Evolutionary conservation across 2,329 filamentous ascomycete genomes (phyloP).

Genomic region (Periconia sp.): DNA sequence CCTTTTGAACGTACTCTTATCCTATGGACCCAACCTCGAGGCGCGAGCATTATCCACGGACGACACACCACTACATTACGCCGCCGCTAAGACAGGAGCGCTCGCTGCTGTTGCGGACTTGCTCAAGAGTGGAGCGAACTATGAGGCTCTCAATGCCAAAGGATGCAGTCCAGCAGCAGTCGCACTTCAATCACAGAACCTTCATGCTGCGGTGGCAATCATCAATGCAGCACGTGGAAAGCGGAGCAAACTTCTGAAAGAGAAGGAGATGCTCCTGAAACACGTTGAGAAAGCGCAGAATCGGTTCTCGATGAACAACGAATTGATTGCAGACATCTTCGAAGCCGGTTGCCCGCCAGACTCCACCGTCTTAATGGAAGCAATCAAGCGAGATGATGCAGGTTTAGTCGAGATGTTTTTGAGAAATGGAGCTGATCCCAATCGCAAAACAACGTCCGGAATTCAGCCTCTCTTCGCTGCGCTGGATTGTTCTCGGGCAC

Average conservation of each 20-base stretch:
- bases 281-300: constrained; percentile 34
- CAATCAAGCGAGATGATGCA: constrained; percentile 36
- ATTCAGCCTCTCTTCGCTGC: constrained; percentile 36
- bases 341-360: constrained; percentile 39
- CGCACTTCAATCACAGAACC: constrained; percentile 32
- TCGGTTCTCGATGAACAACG: constrained; percentile 35
- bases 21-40: constrained; percentile 27
- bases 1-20: constrained; percentile 32
- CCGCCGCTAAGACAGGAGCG: constrained; percentile 30
- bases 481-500: constrained; percentile 28
- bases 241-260: constrained; percentile 32
- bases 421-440: constrained; percentile 36
- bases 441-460: constrained; percentile 28
- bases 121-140: constrained; percentile 35
- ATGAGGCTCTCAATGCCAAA: constrained; percentile 25
- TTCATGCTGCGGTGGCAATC: constrained; percentile 38
- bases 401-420: constrained; percentile 38
- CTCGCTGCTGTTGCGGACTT: constrained; percentile 28
- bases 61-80: constrained; percentile 43
- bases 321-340: constrained; percentile 41
- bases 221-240: constrained; percentile 35
- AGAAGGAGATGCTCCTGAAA: constrained; percentile 39
- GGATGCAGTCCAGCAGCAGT: constrained; percentile 34
- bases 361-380: constrained; percentile 39
- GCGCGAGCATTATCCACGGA: constrained; percentile 24